These are phyloP conservation scores for Lasiodiplodia sp. DNA, from an alignment of 2,329 filamentous ascomycete genomes.

Conservation along the genomic window DNA sequence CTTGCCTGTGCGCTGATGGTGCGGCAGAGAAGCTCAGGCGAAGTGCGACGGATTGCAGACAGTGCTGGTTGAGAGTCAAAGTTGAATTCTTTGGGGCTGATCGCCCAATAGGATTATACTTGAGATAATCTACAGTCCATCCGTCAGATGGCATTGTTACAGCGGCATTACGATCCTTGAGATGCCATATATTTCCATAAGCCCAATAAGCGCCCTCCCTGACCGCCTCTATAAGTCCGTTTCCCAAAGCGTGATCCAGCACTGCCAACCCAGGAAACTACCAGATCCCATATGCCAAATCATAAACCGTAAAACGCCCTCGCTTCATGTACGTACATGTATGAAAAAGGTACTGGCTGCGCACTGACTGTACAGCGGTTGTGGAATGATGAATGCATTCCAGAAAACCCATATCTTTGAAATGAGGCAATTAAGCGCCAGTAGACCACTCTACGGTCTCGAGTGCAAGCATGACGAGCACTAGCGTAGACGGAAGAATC, in stretches of 20 bases:
- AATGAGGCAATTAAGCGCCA: neutral
- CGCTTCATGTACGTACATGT: slow-evolving; percentile 10
- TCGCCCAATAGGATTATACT: neutral
- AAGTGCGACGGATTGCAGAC: neutral
- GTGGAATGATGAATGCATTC: no score
- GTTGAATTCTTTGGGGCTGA: neutral
- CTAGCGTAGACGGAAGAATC: slow-evolving; percentile 92
- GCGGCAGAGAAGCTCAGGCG: neutral
- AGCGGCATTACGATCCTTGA: neutral
- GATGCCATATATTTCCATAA: neutral
- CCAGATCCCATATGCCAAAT: neutral
- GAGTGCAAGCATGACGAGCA: slow-evolving; percentile 88
- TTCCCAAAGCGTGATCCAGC: slow-evolving; percentile 22
- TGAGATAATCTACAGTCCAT: neutral
- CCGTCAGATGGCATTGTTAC: neutral
- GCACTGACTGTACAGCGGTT: neutral
- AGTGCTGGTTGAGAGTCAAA: neutral
- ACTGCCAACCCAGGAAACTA: neutral
- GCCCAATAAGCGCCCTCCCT: neutral
- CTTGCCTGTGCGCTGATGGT: neutral
- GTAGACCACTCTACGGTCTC: slow-evolving; percentile 84
- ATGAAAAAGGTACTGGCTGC: neutral
- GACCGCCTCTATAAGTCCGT: neutral
- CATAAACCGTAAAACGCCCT: slow-evolving; percentile 6
- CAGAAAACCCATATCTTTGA: no score